Conservation (phyloP, 2,329 filamentous ascomycete species). For the Samsoniella hepiali region DNA sequence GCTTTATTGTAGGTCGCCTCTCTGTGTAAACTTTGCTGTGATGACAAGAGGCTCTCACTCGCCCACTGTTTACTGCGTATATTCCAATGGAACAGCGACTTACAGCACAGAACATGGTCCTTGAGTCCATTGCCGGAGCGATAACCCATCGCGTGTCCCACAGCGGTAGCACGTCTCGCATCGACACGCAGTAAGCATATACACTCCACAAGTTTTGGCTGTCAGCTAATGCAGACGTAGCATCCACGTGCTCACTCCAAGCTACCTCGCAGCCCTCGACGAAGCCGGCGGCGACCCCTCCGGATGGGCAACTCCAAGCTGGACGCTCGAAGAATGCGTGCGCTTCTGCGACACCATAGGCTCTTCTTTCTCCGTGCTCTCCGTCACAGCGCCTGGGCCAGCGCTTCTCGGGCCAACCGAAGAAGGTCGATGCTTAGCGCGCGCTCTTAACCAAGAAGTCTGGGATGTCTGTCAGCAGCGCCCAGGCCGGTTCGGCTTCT, state of each 20-base stretch:
- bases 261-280: background rate
- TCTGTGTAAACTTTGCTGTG: too few relatives aligned
- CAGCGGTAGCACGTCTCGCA: background rate
- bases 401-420: background rate
- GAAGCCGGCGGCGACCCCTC: background rate
- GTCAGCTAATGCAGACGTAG: background rate
- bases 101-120: background rate
- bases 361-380: background rate
- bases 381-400: background rate
- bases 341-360: conserved; percentile 5
- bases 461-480: background rate
- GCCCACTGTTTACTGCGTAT: too few relatives aligned
- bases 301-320: background rate
- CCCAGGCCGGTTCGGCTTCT: background rate
- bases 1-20: too few relatives aligned
- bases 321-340: conserved; percentile 3
- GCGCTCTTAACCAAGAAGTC: background rate
- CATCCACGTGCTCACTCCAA: conserved; percentile 1
- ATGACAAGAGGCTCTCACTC: too few relatives aligned
- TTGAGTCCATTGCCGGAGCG: background rate
- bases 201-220: too few relatives aligned
- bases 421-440: background rate
- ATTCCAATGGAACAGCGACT: background rate
- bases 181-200: background rate
- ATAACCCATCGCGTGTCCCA: background rate